Percentiles rank a stretch among this genome's conserved stretches.
phyloP scores from a whole-genome alignment of 2,329 filamentous ascomycete genomes.

The Ophiostoma tasmaniense region DNA sequence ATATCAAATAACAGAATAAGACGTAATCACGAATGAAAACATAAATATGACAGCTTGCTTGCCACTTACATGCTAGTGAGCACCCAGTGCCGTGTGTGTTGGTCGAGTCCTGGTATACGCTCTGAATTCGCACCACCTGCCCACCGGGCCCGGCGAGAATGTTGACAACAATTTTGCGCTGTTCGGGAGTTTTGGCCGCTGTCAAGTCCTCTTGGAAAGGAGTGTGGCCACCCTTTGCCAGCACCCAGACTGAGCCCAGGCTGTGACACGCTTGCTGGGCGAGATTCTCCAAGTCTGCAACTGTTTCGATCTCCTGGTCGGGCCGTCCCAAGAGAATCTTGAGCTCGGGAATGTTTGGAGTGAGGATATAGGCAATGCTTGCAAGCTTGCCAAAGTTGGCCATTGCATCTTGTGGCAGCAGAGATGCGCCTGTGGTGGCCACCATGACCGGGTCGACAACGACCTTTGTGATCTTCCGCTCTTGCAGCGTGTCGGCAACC shows the following conservation, averaged over 20 bases:
- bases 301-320: constrained; percentile 37
- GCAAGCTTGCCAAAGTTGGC: constrained; percentile 53
- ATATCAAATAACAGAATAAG: background rate
- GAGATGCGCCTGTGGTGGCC: constrained; percentile 64
- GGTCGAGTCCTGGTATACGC: constrained; percentile 59
- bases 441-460: constrained; percentile 93
- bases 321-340: constrained; percentile 49
- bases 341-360: constrained; percentile 72
- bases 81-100: constrained; percentile 96
- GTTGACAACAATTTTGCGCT: constrained; percentile 64
- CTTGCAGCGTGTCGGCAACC: constrained; percentile 55
- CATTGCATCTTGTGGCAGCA: constrained; percentile 60
- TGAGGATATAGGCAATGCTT: constrained; percentile 59
- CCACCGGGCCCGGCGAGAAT: constrained; percentile 56
- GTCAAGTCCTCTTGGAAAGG: constrained; percentile 59
- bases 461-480: constrained; percentile 47
- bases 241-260: constrained; percentile 69
- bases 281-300: constrained; percentile 60
- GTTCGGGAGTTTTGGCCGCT: constrained; percentile 48
- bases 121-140: constrained; percentile 55
- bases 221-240: constrained; percentile 87
- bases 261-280: constrained; percentile 52
- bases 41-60: background rate
- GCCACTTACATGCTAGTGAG: constrained; percentile 67
- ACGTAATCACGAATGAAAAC: too few relatives aligned